Evolutionary conservation across 345 rosid species (phyloP).

Genomic region (Cardamine occulta): DNA sequence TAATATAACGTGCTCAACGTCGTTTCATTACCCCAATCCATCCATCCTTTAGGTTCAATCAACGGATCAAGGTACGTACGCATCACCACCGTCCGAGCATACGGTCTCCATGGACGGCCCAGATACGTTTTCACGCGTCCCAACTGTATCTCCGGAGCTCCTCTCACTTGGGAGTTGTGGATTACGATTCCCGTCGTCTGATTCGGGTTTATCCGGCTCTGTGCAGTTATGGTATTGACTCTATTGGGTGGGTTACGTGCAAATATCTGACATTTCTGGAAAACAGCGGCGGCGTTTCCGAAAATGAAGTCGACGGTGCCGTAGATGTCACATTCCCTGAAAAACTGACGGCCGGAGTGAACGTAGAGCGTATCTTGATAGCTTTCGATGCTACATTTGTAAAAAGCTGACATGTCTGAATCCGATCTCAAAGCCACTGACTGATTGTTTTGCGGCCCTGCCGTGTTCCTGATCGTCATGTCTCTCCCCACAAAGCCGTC

Average conservation of each 20-base stretch:
- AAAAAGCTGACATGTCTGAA: constrained; percentile 61
- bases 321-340: constrained; percentile 52
- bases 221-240: constrained; percentile 50
- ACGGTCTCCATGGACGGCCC: constrained; percentile 56
- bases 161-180: constrained; percentile 48
- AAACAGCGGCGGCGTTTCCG: constrained; percentile 52
- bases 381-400: constrained; percentile 55
- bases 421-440: constrained; percentile 64
- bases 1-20: constrained; percentile 45
- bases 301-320: constrained; percentile 63
- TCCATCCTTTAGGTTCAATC: constrained; percentile 53
- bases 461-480: constrained; percentile 64
- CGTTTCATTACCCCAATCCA: constrained; percentile 45
- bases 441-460: constrained; percentile 58
- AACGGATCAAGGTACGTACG: constrained; percentile 46
- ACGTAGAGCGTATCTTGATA: constrained; percentile 64
- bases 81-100: constrained; percentile 51
- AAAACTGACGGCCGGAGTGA: constrained; percentile 61
- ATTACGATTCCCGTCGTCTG: constrained; percentile 57
- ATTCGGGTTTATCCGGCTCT: constrained; percentile 48
- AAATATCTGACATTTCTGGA: constrained; percentile 53
- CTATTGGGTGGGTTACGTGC: constrained; percentile 45
- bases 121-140: constrained; percentile 47
- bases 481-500: constrained; percentile 52
- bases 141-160: constrained; percentile 43